phyloP scores from a whole-genome alignment of 2,329 filamentous ascomycete genomes.

The Penicillium sp. region DNA sequence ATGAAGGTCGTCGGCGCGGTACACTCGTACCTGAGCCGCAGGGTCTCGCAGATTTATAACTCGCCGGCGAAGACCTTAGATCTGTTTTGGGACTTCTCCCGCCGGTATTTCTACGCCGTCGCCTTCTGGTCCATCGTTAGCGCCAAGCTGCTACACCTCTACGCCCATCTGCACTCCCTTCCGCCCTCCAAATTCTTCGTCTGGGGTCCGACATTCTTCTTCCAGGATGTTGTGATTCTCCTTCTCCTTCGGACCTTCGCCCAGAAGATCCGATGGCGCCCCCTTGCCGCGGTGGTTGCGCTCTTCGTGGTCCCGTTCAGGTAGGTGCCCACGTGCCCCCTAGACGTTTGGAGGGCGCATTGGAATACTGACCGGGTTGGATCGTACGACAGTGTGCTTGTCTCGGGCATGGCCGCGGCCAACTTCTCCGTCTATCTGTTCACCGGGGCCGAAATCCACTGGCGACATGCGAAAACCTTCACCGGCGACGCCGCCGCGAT shows the following conservation, averaged over 20 bases:
- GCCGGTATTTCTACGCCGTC: slow-evolving; percentile 33
- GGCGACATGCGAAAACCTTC: slow-evolving; percentile 35
- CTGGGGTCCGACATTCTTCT: slow-evolving; percentile 27
- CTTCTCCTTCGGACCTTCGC: slow-evolving; percentile 15
- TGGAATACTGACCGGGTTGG: too few species aligned
- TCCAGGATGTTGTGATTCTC: slow-evolving; percentile 21
- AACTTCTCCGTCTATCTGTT: slow-evolving; percentile 36
- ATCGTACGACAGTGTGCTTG: slow-evolving; percentile 28
- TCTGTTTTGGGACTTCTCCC: slow-evolving; percentile 28
- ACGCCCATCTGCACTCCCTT: slow-evolving; percentile 22
- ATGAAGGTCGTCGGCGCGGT: slow-evolving; percentile 10
- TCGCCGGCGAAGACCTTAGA: slow-evolving; percentile 19
- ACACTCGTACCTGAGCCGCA: slow-evolving; percentile 8
- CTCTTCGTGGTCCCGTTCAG: slow-evolving; percentile 30
- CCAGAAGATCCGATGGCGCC: slow-evolving; percentile 6
- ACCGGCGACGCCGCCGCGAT: slow-evolving; percentile 35
- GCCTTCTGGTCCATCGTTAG: slow-evolving; percentile 27
- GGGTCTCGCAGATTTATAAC: slow-evolving; percentile 10
- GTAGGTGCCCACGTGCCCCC: slow-evolving; percentile 20
- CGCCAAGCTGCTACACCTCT: slow-evolving; percentile 27
- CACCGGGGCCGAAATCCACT: slow-evolving; percentile 39
- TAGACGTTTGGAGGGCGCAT: neutral
- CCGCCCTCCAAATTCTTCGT: slow-evolving; percentile 13
- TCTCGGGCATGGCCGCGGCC: slow-evolving; percentile 35
- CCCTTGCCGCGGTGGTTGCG: slow-evolving; percentile 3